A percentile compares a stretch with the other conserved stretches of the same genome.
Evolutionary conservation across 768 basidiomycete species (phyloP).

Genomic region (Leccinum pellstonianum): DNA sequence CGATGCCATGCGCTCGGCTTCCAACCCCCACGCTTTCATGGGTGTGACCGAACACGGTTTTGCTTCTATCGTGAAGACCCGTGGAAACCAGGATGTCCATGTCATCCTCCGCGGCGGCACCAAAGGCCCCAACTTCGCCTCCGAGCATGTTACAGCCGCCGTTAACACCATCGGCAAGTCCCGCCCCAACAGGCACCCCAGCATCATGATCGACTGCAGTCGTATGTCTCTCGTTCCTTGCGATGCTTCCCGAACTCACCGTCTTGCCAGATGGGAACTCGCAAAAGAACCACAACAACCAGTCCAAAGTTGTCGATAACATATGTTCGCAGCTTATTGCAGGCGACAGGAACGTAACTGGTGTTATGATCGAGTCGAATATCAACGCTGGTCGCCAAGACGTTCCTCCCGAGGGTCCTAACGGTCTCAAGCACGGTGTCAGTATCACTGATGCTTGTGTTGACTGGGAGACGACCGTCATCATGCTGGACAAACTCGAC

Average conservation of each 20-base stretch:
- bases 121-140: conserved; percentile 84
- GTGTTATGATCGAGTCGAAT: conserved; percentile 97
- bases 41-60: conserved; percentile 85
- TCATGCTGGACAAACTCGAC: conserved; percentile 73
- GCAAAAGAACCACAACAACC: conserved; percentile 90
- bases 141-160: conserved; percentile 68
- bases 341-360: conserved; percentile 74
- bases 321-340: conserved; percentile 72
- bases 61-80: conserved; percentile 92
- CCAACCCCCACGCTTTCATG: conserved; percentile 96
- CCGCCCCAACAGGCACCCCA: conserved; percentile 48
- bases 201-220: conserved; percentile 87
- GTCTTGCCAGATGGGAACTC: conserved; percentile 81
- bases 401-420: conserved; percentile 71
- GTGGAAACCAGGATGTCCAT: conserved; percentile 85
- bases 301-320: conserved; percentile 73
- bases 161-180: conserved; percentile 64
- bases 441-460: conserved; percentile 94
- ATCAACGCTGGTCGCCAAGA: conserved; percentile 91
- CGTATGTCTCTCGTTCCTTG: conserved; percentile 44
- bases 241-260: not conserved
- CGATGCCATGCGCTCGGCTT: conserved; percentile 92
- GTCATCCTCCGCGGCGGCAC: conserved; percentile 94
- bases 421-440: conserved; percentile 71
- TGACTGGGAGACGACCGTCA: conserved; percentile 76